phyloP scores from a whole-genome alignment of 495 filamentous ascomycete genomes.

The Neurospora sp. region DNA sequence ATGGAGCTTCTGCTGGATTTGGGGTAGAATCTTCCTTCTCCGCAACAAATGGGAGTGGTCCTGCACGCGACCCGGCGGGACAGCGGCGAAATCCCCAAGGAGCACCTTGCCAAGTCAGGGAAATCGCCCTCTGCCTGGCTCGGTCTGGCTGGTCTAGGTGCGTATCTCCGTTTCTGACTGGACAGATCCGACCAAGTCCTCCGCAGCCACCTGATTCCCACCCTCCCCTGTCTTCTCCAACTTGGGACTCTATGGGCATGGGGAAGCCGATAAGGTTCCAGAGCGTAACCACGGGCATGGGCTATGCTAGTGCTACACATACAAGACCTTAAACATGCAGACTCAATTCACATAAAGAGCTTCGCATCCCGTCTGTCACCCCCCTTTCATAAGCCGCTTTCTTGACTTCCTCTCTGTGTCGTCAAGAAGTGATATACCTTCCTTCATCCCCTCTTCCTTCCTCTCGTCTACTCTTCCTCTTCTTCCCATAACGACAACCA shows the following conservation, averaged over 20 bases:
- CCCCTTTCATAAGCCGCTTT: background rate
- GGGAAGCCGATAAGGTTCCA: background rate
- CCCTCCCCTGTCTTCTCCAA: background rate
- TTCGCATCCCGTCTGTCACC: background rate
- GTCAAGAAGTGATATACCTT: background rate
- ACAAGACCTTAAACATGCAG: background rate
- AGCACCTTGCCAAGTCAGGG: conserved; percentile 20
- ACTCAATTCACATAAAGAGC: background rate
- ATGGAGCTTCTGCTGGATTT: background rate
- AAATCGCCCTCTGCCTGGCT: conserved; percentile 16
- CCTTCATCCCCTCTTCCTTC: background rate
- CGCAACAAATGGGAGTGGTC: background rate
- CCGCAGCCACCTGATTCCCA: background rate
- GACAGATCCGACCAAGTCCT: conserved; percentile 8
- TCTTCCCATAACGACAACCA: conserved; percentile 3
- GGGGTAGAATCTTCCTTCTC: background rate
- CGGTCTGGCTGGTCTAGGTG: background rate
- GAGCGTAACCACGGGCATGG: background rate
- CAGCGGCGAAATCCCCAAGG: conserved; percentile 27
- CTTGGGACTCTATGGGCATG: background rate
- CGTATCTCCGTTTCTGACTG: conserved; percentile 11
- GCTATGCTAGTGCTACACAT: background rate
- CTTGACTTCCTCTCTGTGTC: background rate
- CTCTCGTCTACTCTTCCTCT: background rate
- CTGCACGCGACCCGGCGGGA: conserved; percentile 22